These are phyloP conservation scores for Blastomyces gilchristii DNA, from an alignment of 2,329 filamentous ascomycete species.

Conservation along the genomic window DNA sequence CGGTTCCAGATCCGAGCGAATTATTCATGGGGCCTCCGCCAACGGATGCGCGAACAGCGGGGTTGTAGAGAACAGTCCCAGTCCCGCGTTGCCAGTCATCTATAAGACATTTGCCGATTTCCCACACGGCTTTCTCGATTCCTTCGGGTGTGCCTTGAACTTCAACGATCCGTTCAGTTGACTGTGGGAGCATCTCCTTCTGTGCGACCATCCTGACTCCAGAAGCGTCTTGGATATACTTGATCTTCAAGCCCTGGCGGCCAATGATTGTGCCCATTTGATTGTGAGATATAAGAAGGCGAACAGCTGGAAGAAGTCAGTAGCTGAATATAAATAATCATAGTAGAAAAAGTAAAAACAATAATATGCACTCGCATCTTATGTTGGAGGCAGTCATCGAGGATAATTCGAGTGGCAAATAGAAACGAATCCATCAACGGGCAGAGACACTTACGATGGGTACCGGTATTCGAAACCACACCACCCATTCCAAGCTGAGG, in stretches of 20 bases:
- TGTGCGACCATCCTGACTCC: conserved; percentile 98
- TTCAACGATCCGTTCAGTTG: conserved; percentile 94
- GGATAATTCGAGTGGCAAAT: not conserved
- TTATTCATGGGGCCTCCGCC: conserved; percentile 46
- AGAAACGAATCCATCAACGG: conserved; percentile 6
- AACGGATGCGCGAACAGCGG: conserved; percentile 74
- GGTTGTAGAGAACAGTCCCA: conserved; percentile 95
- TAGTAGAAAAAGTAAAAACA: not conserved
- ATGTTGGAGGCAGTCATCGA: not conserved
- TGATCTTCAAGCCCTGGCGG: conserved; percentile 93
- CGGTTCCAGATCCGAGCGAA: conserved; percentile 37
- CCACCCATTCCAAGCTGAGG: conserved; percentile 95
- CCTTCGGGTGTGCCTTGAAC: conserved; percentile 90
- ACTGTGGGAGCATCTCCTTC: conserved; percentile 99
- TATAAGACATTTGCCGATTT: conserved; percentile 96
- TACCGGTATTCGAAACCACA: conserved; percentile 73
- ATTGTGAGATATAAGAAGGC: conserved; percentile 96
- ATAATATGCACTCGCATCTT: conserved; percentile 4
- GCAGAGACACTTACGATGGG: conserved; percentile 64
- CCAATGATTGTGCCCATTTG: conserved; percentile 99
- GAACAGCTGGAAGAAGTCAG: conserved; percentile 58
- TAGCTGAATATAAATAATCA: conserved; percentile 3
- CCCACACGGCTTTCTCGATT: conserved; percentile 93
- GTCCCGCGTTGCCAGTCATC: conserved; percentile 97
- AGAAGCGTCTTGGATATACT: conserved; percentile 95